A percentile compares a stretch with the other conserved stretches of the same genome.
Evolutionary conservation across 78 protist species (phyloP).

Genomic region (Tieghemostelium lacteum): DNA sequence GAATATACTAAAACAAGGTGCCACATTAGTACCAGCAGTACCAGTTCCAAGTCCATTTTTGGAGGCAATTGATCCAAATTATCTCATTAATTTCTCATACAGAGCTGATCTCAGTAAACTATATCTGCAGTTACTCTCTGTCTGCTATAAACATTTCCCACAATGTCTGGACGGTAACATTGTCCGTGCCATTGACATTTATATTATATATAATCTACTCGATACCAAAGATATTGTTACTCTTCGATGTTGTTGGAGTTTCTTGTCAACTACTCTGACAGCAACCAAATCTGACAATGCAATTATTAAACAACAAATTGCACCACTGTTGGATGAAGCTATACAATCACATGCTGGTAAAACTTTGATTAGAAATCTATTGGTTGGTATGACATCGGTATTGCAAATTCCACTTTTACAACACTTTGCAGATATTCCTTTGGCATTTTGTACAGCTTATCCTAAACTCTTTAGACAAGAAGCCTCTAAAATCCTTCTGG

Average conservation of each 20-base stretch:
- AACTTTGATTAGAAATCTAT: constrained; percentile 40
- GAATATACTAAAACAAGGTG: not conserved
- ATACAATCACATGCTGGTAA: constrained; percentile 15
- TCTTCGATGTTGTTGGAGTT: constrained; percentile 4
- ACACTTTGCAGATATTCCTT: constrained; percentile 17
- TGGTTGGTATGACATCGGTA: constrained; percentile 14
- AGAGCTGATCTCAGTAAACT: constrained; percentile 40
- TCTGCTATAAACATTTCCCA: constrained; percentile 13
- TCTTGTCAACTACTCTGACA: constrained; percentile 10
- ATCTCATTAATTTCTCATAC: constrained; percentile 17
- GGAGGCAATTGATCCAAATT: constrained; percentile 11
- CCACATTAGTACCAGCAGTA: not conserved
- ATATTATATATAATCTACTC: constrained; percentile 42
- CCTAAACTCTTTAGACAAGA: constrained; percentile 42
- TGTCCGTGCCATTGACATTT: constrained; percentile 15
- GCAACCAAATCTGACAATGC: not conserved
- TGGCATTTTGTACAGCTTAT: constrained; percentile 14
- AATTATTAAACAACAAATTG: not conserved
- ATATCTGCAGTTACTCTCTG: constrained; percentile 26
- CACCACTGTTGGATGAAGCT: not conserved
- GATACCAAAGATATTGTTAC: constrained; percentile 32
- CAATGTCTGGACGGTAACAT: constrained; percentile 53
- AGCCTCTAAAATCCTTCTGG: not conserved
- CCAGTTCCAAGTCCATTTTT: not conserved
- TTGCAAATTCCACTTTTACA: not conserved